Evolutionary conservation across 805 yeast species (phyloP), one percentile per base, ranked within the genome.

Genomic region (Kazachstania psychrophila): DNA sequence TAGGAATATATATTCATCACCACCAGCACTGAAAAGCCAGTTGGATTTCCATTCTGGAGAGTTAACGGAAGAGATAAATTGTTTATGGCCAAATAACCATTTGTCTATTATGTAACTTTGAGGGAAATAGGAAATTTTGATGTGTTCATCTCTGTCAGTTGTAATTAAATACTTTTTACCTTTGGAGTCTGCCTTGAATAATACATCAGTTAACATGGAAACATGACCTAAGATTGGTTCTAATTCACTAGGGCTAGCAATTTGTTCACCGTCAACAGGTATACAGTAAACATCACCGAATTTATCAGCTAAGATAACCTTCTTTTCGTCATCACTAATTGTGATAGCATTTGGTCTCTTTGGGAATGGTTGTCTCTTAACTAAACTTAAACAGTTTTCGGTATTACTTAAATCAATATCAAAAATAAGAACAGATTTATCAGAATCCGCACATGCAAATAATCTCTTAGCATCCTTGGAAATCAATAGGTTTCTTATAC

Each of bases 111-210:
- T 74, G 48, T 67, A 85, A 3, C 88, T 66, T 44, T 78, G 70
- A 2, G 96, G 97, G 50, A 72, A 86, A 45, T 75, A 71, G 2
- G 95, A 74, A 13, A 92, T 69, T 56, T 94, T 73, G 44, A 92
- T 81, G 59, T 94, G 99, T 60, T 92, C 99, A 60, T 92, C 99
- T 61, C 98, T 73, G 63, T 92, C 99, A 26, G 88, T 77, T 2
- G 94, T 77, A 38, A 89, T 68, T 12, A 88, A 56, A 41, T 61
- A 80, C 30, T 58, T 37, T 41, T 72, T 70, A 7, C 68, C 71
- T 0, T 44, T 31, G 1, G 48, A 20, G 34, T 48, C 49, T 19
- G 34, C 39, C 2, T 43, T 39, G 33, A 49, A 34, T n/a, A 45
- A 37, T 2, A 88, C 70, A 44, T 78, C 86, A n/a, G 94, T 82